Evolutionary conservation across 768 basidiomycete genomes (phyloP), one percentile per base, ranked within the genome.

Genomic region (Rhodotorula paludigena): DNA sequence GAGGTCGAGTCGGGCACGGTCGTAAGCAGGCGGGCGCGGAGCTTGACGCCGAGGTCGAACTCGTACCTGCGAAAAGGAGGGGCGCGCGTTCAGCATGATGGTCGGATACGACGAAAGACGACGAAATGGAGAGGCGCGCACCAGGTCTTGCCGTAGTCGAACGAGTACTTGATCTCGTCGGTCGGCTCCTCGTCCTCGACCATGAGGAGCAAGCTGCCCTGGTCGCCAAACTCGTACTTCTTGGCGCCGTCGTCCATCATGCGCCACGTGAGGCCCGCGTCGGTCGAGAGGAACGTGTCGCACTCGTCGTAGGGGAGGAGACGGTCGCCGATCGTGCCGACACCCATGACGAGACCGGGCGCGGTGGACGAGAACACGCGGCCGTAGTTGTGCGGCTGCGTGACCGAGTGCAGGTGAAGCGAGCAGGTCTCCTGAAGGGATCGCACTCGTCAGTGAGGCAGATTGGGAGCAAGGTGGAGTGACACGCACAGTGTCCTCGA

Each of bases 151-250:
- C 96, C 93, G 33, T 89, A 82, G 76, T 99, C 88, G 36, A 85
- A 83, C 12, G 89, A 90, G 77, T 94, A 98, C 48, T 80, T 81
- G 28, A 96, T 79, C 21, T 79, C 80, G 67, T 88, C 84, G 6
- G 86, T 87, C 32, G 79, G 76, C 44, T 89, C 86, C 75, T 98
- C 93, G 73, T 99, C 92, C 72, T 94, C 87, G 7, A 92, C 84
- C 33, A 87, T 81, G 18, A 98, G 84, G 33, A 84, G 76, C 38
- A 98, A 84, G 74, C 88, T 88, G 84, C 96, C 74, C 83, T 81
- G 83, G 75, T 96, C 96, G 10, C 96, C 96, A 77, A 98, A 93
- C 79, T 98, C 93, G 75, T 97, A 97, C 79, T 92, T 92, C 76
- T 90, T 87, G 0, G 94, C 89, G 32, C 87, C 86, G 59, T 78